Base-by-base conservation (phyloP, 2,329 filamentous ascomycete species). In the Ophiocordyceps camponoti-rufipedis region DNA sequence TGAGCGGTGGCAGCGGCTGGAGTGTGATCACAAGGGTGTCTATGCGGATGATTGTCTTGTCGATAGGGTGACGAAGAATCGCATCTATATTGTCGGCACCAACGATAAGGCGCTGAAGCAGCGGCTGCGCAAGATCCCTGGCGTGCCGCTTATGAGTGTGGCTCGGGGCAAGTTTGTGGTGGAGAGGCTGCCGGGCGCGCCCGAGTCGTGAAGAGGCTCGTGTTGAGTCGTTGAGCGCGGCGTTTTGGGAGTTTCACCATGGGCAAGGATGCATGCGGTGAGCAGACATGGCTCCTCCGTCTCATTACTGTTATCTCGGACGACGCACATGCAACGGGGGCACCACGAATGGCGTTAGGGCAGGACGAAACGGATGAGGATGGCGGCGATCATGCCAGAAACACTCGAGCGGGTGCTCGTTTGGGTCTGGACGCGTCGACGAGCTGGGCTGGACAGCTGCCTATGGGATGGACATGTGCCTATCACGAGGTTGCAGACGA, bases 91-190 rank as follows among this genome's bases (percentile, higher is more conserved):
- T 55, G 80, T 86, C 42, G 84, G 78, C 28, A 87, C 78, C 41
- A 81, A 82, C 57, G 81, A 85, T 71, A 74, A 83, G 53, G 84
- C 87, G 53, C 65, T 93, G 48, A 91, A 93, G 67, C 72, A 86
- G 57, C 70, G 88, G 47, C 72, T 94, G 55, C 72, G 88, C 50
- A 95, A 94, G 67, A 62, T 70, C 41, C 63, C 65, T 39, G 70
- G 72, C 62, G 78, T 83, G 47, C 80, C 80, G 28, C 77, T 85
- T 54, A 73, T 94, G 70, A 86, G 80, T 56, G 85, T 91, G 28
- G 84, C 82, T 6, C 75, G 85, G 56, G 86, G 85, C 42, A 95
- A 95, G 64, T 96, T 95, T 63, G 81, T 89, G 43, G 91, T 98
- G 56, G 91, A 96, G 70, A 77, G 88, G 55, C 64, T 95, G 50